Conservation (phyloP, 1,284 basidiomycete species). For the Moesziomyces aphidis region DNA sequence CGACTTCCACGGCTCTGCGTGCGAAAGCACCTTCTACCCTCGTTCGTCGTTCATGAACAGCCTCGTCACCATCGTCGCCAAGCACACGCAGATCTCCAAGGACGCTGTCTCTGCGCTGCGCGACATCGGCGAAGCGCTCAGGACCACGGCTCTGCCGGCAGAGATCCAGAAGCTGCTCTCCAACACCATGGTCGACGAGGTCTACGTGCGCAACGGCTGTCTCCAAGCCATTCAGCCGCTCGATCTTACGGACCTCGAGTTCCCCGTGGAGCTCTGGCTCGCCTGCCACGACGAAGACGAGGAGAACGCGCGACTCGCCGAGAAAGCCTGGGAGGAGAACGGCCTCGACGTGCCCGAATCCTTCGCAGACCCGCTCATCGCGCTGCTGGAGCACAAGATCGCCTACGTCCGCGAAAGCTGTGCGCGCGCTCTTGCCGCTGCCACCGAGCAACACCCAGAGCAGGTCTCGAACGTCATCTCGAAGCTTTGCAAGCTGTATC, state of each 20-base stretch:
- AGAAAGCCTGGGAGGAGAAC: slow-evolving; percentile 94
- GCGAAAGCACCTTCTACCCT: slow-evolving; percentile 71
- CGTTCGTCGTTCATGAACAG: slow-evolving; percentile 73
- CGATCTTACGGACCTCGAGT: slow-evolving; percentile 93
- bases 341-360: slow-evolving; percentile 86
- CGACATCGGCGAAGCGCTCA: slow-evolving; percentile 85
- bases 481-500: slow-evolving; percentile 79
- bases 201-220: slow-evolving; percentile 87
- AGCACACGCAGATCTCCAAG: slow-evolving; percentile 85
- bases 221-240: slow-evolving; percentile 93
- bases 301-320: slow-evolving; percentile 86
- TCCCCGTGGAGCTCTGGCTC: slow-evolving; percentile 89
- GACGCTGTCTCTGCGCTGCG: slow-evolving; percentile 85
- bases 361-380: slow-evolving; percentile 76
- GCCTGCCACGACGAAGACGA: slow-evolving; percentile 92
- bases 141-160: slow-evolving; percentile 65
- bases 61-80: slow-evolving; percentile 80
- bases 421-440: slow-evolving; percentile 82
- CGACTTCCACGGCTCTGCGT: slow-evolving; percentile 85
- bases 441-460: slow-evolving; percentile 80
- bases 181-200: slow-evolving; percentile 87
- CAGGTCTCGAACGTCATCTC: slow-evolving; percentile 73
- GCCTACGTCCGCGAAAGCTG: slow-evolving; percentile 81
- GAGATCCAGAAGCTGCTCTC: slow-evolving; percentile 72
- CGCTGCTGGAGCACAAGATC: slow-evolving; percentile 82